Base-by-base conservation (phyloP, 208 protist genomes). In the Crithidia acanthocephali region DNA sequence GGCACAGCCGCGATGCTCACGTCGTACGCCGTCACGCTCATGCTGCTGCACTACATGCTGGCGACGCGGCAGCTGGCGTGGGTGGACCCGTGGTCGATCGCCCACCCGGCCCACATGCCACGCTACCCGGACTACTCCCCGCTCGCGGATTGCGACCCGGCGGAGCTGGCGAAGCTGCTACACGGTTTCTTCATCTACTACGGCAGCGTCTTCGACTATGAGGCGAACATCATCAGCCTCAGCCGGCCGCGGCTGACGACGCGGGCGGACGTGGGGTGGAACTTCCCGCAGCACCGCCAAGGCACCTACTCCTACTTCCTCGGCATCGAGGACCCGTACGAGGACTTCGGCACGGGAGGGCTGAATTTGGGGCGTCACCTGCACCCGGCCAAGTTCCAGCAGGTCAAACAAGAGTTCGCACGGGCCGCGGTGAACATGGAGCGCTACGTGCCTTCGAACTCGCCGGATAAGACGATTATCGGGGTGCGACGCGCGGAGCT, bases 161-260 rank as follows among this genome's bases (percentile, higher is more conserved):
- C 71, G 37, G 82, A 84, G 67, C 76, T 96, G 28, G 92, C 77
- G n/a, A 66, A 66, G 44, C 66, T 94, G 22, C 30, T 96, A n/a
- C 86, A 94, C 75, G 89, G 90, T 44, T 96, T 96, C 51, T 96
- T 96, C 72, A 85, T 84, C 45, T 96, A 89, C 73, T 96, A 96
- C 74, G 84, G 81, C 27, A 50, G 86, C 59, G 75, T 90, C 55
- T 96, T 96, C 76, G 83, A 96, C 64, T 96, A 84, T 56, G 92
- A 96, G 56, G 82, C 76, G 62, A 71, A 95, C 45, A 68, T 95
- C 0, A 74, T 96, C 42, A 95, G 89, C 74, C 74, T 96, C 16
- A 95, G 79, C 61, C 87, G 92, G 22, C 80, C 84, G 20, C 83
- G 88, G 20, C 62, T 86, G 7, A 86, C 80, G 25, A 67, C 68